Evolutionary conservation across 805 yeast species (phyloP).

Genomic region (Candida pini): DNA sequence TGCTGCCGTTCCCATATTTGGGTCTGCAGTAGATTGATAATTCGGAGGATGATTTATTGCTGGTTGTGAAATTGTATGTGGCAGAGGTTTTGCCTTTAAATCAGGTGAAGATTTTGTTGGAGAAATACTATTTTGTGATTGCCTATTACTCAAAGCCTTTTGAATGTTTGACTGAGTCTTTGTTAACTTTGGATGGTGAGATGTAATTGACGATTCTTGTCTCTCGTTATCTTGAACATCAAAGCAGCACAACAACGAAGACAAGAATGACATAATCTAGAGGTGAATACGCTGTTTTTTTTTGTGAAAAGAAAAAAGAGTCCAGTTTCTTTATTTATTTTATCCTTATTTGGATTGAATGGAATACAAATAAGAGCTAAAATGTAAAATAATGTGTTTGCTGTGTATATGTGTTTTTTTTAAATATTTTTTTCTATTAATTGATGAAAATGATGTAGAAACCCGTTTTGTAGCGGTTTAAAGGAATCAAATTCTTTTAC

Average conservation of each 20-base stretch:
- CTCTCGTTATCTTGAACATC: constrained; percentile 25
- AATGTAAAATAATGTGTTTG: too few relatives aligned
- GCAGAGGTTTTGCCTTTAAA: constrained; percentile 3
- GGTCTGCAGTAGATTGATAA: constrained; percentile 3
- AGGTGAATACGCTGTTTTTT: too few relatives aligned
- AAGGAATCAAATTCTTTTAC: too few relatives aligned
- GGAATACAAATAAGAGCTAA: too few relatives aligned
- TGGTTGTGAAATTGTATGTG: neutral
- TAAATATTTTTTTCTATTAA: too few relatives aligned
- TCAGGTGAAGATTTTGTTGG: constrained; percentile 6
- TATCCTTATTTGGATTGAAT: too few relatives aligned
- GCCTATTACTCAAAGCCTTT: constrained; percentile 26
- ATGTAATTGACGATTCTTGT: constrained; percentile 21
- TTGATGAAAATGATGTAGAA: too few relatives aligned
- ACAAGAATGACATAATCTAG: constrained; percentile 31
- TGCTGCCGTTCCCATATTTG: neutral
- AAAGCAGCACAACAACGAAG: constrained; percentile 31
- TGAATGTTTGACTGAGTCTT: constrained; percentile 31
- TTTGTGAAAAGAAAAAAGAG: too few relatives aligned
- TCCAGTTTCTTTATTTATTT: too few relatives aligned
- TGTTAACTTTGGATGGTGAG: constrained; percentile 22
- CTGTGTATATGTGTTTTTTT: too few relatives aligned
- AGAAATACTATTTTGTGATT: constrained; percentile 9
- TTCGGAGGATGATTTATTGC: neutral
- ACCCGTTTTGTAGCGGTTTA: too few relatives aligned